Evolutionary conservation across 2,329 filamentous ascomycete genomes (phyloP).

Genomic region (Talaromyces sp.): DNA sequence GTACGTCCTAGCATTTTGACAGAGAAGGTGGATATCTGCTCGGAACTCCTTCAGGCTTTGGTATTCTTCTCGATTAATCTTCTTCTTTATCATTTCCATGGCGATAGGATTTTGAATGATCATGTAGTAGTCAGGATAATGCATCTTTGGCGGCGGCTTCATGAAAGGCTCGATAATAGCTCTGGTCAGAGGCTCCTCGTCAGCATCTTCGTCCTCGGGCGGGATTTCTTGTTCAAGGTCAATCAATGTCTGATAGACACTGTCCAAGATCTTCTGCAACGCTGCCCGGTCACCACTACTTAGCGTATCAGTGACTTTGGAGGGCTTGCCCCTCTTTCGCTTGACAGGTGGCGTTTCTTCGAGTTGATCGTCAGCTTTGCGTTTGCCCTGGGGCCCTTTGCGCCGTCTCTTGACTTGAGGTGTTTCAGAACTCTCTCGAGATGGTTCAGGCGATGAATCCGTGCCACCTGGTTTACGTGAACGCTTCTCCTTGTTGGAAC

Average conservation of each 20-base stretch:
- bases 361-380: conserved; percentile 75
- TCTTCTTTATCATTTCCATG: conserved; percentile 91
- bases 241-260: conserved; percentile 76
- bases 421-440: conserved; percentile 79
- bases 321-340: conserved; percentile 69
- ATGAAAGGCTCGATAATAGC: conserved; percentile 92
- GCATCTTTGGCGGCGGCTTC: conserved; percentile 80
- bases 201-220: conserved; percentile 50
- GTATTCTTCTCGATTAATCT: conserved; percentile 96
- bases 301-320: conserved; percentile 66
- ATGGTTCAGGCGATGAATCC: conserved; percentile 74
- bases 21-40: conserved; percentile 78
- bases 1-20: conserved; percentile 88
- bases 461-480: conserved; percentile 41
- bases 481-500: conserved; percentile 69
- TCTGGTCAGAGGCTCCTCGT: conserved; percentile 60
- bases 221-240: conserved; percentile 72
- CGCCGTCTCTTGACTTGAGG: conserved; percentile 74
- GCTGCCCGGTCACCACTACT: conserved; percentile 66
- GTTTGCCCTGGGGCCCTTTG: conserved; percentile 76
- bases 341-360: conserved; percentile 75
- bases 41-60: conserved; percentile 74
- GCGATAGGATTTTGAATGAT: conserved; percentile 90
- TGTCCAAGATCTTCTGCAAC: conserved; percentile 76
- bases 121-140: conserved; percentile 93